A percentile compares a stretch with the other conserved stretches of the same genome.
phyloP scores from a whole-genome alignment of 169 alveolate genomes.

The Eimeria praecox region DNA sequence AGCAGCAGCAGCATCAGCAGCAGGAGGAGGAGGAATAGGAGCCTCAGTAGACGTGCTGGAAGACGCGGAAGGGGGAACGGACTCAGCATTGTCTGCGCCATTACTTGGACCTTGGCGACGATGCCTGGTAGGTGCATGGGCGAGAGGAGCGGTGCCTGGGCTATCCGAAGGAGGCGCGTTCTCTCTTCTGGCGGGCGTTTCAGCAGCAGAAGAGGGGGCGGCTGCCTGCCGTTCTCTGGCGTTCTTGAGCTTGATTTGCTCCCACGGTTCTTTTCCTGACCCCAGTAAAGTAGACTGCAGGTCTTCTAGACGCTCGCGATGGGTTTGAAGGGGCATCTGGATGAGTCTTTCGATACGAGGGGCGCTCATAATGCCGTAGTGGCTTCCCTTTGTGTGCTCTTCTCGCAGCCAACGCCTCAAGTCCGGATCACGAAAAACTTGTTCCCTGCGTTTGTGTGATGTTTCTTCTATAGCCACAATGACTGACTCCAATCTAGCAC shows the following conservation, averaged over 20 bases:
- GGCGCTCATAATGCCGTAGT: neutral
- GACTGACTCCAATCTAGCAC: neutral
- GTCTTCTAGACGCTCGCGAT: neutral
- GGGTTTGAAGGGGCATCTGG: neutral
- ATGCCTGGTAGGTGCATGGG: neutral
- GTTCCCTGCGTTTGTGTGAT: neutral
- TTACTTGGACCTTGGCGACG: constrained; percentile 81
- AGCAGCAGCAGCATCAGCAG: neutral
- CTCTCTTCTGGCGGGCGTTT: neutral
- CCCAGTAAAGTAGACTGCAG: neutral
- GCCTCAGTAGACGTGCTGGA: neutral
- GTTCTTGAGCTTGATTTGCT: too few species aligned
- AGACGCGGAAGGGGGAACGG: constrained; percentile 45
- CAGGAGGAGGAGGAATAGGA: neutral
- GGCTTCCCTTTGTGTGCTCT: neutral
- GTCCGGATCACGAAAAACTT: neutral
- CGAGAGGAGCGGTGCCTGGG: neutral
- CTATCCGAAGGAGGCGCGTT: neutral
- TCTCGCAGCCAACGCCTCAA: neutral
- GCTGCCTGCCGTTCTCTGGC: too few species aligned
- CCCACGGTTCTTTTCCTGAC: neutral
- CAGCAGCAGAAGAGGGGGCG: neutral
- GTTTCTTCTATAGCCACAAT: neutral
- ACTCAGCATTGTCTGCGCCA: neutral
- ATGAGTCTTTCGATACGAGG: neutral